phyloP scores from a whole-genome alignment of 805 yeast genomes.

The Komagataella pastoris region DNA sequence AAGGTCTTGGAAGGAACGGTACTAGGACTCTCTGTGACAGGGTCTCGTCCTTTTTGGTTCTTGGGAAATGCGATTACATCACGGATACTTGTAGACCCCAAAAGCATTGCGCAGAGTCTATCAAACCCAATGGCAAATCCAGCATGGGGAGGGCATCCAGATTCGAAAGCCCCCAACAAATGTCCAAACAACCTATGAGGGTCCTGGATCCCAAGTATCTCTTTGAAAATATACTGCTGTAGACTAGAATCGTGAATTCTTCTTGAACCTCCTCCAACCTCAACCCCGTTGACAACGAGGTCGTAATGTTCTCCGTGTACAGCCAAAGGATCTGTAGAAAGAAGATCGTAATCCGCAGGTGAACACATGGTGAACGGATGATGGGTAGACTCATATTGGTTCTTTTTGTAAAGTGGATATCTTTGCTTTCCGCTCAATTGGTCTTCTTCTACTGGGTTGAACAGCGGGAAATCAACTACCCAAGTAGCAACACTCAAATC shows the following conservation, averaged over 20 bases:
- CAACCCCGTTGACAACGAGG: constrained; percentile 86
- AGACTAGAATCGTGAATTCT: constrained; percentile 81
- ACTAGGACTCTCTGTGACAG: constrained; percentile 81
- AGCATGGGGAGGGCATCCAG: constrained; percentile 98
- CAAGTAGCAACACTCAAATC: constrained; percentile 54
- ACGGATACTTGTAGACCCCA: constrained; percentile 66
- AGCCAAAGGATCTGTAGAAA: constrained; percentile 40
- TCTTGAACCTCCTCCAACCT: constrained; percentile 94
- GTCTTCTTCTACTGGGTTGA: constrained; percentile 52
- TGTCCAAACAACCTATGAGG: constrained; percentile 71
- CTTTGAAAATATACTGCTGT: constrained; percentile 60
- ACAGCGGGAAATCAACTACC: constrained; percentile 90
- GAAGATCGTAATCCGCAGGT: constrained; percentile 46
- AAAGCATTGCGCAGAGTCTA: constrained; percentile 79
- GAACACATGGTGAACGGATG: constrained; percentile 96
- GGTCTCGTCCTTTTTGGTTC: constrained; percentile 76
- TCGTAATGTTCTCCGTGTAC: constrained; percentile 91
- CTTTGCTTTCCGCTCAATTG: constrained; percentile 9
- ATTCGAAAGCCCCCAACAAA: constrained; percentile 60
- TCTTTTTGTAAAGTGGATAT: constrained; percentile 50
- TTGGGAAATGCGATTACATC: constrained; percentile 97
- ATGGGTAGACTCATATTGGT: constrained; percentile 58
- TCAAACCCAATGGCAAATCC: constrained; percentile 95
- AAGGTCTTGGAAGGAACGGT: constrained; percentile 37
- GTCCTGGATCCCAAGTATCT: constrained; percentile 45